A percentile compares a stretch with the other conserved stretches of the same genome.
Evolutionary conservation across 83 land plant species (phyloP).

Genomic region (Diphasiastrum complanatum): DNA sequence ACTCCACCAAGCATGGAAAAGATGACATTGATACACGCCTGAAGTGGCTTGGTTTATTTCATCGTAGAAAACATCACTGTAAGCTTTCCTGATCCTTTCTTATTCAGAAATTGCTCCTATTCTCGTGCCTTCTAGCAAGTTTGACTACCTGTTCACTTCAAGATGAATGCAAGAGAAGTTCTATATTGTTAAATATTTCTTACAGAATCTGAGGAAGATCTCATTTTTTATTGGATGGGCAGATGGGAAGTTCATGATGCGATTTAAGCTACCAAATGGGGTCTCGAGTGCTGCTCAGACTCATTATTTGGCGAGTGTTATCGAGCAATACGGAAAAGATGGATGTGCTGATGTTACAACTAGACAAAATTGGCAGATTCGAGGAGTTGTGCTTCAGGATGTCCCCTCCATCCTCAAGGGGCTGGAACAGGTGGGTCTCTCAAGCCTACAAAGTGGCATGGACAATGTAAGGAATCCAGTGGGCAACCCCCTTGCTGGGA

Average conservation of each 20-base stretch:
- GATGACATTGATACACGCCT: constrained; percentile 89
- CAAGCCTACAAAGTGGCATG: constrained; percentile 98
- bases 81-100: constrained; percentile 16
- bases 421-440: constrained; percentile 66
- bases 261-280: constrained; percentile 96
- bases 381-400: constrained; percentile 80
- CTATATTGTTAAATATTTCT: neutral
- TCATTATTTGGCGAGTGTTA: constrained; percentile 68
- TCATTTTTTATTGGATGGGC: too few relatives aligned
- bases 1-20: constrained; percentile 47
- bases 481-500: constrained; percentile 92
- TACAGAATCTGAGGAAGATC: too few relatives aligned
- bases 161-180: neutral
- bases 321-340: constrained; percentile 59
- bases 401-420: constrained; percentile 79
- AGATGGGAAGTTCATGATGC: constrained; percentile 98
- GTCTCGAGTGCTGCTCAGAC: constrained; percentile 76
- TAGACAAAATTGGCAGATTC: constrained; percentile 94
- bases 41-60: constrained; percentile 98
- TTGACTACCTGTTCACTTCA: neutral
- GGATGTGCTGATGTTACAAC: constrained; percentile 98
- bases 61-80: constrained; percentile 93
- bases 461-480: constrained; percentile 97
- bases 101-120: too few relatives aligned
- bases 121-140: too few relatives aligned